phyloP scores from a whole-genome alignment of 1,284 basidiomycete species.

The Microbotryum intermedium region DNA sequence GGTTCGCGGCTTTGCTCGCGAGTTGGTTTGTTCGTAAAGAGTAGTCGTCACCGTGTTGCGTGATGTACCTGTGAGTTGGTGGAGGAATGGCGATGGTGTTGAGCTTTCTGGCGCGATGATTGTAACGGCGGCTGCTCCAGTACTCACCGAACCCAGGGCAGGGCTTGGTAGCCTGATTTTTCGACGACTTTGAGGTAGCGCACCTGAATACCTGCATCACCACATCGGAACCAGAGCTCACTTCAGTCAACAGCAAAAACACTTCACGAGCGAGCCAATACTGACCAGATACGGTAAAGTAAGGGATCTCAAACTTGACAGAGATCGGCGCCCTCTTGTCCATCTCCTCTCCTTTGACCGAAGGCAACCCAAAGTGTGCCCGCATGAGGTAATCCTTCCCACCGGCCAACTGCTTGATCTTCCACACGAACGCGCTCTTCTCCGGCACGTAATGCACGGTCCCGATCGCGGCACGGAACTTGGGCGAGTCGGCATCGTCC shows the following conservation, averaged over 20 bases:
- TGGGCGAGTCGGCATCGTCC: constrained; percentile 95
- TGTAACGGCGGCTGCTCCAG: constrained; percentile 7
- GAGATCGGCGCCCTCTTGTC: constrained; percentile 90
- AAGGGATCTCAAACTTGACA: constrained; percentile 92
- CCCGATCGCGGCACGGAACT: constrained; percentile 85
- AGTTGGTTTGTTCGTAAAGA: constrained; percentile 3
- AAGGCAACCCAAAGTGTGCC: constrained; percentile 88
- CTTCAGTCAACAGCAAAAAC: too few species aligned
- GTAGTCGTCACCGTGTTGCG: constrained; percentile 94
- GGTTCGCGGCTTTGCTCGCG: neutral
- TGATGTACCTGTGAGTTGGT: constrained; percentile 58
- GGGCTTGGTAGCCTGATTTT: constrained; percentile 61
- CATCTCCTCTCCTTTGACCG: constrained; percentile 72
- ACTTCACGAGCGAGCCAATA: too few species aligned
- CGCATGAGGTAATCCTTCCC: constrained; percentile 91
- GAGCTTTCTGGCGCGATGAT: too few species aligned
- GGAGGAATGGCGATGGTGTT: too few species aligned
- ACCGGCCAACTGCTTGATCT: constrained; percentile 90
- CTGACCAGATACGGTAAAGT: constrained; percentile 45
- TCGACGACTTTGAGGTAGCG: constrained; percentile 96
- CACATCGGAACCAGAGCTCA: too few species aligned
- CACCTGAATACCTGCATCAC: constrained; percentile 69
- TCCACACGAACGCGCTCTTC: constrained; percentile 94
- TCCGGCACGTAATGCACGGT: constrained; percentile 91
- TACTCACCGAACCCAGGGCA: constrained; percentile 67